These are phyloP conservation scores for Petasospora fabianii DNA, from an alignment of 1,139 yeast genomes.

Conservation along the genomic window DNA sequence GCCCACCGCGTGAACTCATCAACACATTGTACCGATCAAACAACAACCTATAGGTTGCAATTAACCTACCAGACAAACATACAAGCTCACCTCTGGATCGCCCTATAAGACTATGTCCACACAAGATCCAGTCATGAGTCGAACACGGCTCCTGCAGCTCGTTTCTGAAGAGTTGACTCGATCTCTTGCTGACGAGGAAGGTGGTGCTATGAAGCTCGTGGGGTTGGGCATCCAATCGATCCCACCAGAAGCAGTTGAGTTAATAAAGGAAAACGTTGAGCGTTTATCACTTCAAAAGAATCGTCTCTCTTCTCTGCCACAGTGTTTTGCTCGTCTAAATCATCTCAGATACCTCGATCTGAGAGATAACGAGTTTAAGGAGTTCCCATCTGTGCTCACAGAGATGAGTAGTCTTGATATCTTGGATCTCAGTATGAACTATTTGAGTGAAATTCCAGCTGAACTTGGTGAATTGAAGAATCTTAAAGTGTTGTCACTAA, in stretches of 20 bases:
- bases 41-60: no score
- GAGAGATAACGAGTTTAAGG: conserved; percentile 53
- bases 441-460: conserved; percentile 41
- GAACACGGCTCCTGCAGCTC: conserved; percentile 22
- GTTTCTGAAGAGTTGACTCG: conserved; percentile 20
- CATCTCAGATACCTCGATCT: conserved; percentile 61
- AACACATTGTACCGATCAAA: no score
- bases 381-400: conserved; percentile 47
- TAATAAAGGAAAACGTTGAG: conserved; percentile 41
- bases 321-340: conserved; percentile 42
- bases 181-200: conserved; percentile 15
- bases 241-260: conserved; percentile 38
- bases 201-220: conserved; percentile 27
- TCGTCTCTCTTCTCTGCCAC: conserved; percentile 45
- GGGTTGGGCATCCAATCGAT: conserved; percentile 33
- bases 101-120: conserved; percentile 4
- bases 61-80: no score
- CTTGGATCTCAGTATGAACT: conserved; percentile 64
- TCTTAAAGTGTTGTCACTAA: conserved; percentile 58
- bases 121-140: conserved; percentile 7
- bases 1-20: no score
- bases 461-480: conserved; percentile 37
- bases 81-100: no score
- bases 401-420: conserved; percentile 52
- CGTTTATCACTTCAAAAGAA: conserved; percentile 54